phyloP scores from a whole-genome alignment of 2,329 filamentous ascomycete genomes.

The Eutypella sp. region DNA sequence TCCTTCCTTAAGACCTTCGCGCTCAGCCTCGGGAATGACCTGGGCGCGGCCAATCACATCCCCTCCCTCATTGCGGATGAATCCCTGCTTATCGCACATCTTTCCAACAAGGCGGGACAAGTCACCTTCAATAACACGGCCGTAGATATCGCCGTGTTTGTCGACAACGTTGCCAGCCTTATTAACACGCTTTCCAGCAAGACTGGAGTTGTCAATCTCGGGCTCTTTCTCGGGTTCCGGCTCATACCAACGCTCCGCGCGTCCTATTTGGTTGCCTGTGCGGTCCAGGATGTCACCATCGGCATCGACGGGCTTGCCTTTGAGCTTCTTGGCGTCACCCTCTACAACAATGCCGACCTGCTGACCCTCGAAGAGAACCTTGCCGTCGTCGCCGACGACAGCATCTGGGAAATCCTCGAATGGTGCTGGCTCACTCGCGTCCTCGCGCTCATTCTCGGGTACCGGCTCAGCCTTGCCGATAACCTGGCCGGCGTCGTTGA shows the following conservation, averaged over 20 bases:
- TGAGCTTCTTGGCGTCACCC: constrained; percentile 58
- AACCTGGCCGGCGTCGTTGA: constrained; percentile 64
- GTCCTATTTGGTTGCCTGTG: constrained; percentile 62
- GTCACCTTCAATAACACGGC: constrained; percentile 63
- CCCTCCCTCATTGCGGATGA: constrained; percentile 68
- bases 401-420: constrained; percentile 57
- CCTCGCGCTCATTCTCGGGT: constrained; percentile 48
- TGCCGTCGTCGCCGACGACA: constrained; percentile 47
- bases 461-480: constrained; percentile 64
- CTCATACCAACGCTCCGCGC: constrained; percentile 62
- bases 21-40: constrained; percentile 62
- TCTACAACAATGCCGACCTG: constrained; percentile 58
- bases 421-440: constrained; percentile 41
- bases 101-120: constrained; percentile 58
- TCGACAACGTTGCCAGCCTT: constrained; percentile 62
- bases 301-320: constrained; percentile 61
- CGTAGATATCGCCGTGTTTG: constrained; percentile 50
- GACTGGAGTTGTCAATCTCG: constrained; percentile 51
- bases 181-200: constrained; percentile 67
- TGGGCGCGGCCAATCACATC: constrained; percentile 65
- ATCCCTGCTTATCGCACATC: constrained; percentile 67
- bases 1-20: constrained; percentile 58
- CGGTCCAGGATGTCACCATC: constrained; percentile 66
- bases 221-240: constrained; percentile 43
- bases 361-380: constrained; percentile 45